Evolutionary conservation across 108 stramenopile genomes (phyloP).

Genomic region (Schizochytrium sp.): DNA sequence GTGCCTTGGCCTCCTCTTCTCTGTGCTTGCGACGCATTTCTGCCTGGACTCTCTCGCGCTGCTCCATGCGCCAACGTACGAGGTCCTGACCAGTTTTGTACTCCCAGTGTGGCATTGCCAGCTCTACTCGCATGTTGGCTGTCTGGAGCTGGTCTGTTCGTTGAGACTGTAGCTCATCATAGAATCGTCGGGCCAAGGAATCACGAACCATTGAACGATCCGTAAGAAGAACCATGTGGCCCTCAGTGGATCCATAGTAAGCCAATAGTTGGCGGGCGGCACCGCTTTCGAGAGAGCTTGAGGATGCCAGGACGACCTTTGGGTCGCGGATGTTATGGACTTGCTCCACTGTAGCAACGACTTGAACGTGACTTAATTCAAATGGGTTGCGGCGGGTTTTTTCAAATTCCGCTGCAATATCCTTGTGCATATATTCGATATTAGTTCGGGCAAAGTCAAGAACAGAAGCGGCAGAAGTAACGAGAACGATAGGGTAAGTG

Average conservation of each 20-base stretch:
- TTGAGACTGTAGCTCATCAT: neutral
- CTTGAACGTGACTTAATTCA: conserved; percentile 23
- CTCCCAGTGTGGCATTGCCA: neutral
- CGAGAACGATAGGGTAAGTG: conserved; percentile 37
- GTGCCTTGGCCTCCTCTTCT: conserved; percentile 50
- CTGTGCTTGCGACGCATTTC: conserved; percentile 33
- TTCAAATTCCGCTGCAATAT: conserved; percentile 41
- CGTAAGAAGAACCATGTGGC: conserved; percentile 54
- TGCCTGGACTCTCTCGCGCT: conserved; percentile 21
- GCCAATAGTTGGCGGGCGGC: conserved; percentile 23
- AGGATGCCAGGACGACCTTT: conserved; percentile 52
- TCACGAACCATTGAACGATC: conserved; percentile 33
- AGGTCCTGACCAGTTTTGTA: conserved; percentile 55
- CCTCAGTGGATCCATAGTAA: conserved; percentile 12
- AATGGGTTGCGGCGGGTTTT: conserved; percentile 40
- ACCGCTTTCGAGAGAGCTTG: conserved; percentile 37
- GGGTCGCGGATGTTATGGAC: conserved; percentile 23
- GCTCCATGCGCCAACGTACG: conserved; percentile 52
- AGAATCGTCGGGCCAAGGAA: neutral
- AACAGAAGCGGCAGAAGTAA: conserved; percentile 22
- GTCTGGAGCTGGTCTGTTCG: neutral
- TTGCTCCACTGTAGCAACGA: conserved; percentile 29
- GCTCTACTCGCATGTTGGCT: neutral
- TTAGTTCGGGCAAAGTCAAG: conserved; percentile 7
- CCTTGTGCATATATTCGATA: conserved; percentile 53